Conservation (phyloP, 352 stramenopile species). For the Globisporangium cylindrosporum region DNA sequence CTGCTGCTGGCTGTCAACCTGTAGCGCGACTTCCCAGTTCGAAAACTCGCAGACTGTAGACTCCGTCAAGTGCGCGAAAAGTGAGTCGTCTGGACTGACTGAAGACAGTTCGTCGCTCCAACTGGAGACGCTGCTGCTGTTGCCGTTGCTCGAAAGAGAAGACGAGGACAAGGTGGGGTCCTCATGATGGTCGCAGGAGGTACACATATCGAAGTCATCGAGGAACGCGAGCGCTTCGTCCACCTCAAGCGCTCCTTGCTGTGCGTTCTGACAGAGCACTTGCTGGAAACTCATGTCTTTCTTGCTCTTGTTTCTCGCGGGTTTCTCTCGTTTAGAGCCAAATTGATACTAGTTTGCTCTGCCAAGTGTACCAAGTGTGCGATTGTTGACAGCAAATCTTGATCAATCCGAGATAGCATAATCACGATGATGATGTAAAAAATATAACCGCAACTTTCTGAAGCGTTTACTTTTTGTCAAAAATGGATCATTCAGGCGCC, state of each 20-base stretch:
- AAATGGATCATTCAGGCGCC: too few relatives aligned
- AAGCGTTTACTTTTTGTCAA: too few relatives aligned
- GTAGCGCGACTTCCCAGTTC: background rate
- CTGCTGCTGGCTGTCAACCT: background rate
- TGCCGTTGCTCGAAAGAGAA: background rate
- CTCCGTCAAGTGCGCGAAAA: background rate
- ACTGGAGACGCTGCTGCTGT: background rate
- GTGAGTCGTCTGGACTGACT: background rate
- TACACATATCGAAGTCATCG: conserved; percentile 1
- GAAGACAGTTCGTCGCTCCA: background rate
- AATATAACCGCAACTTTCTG: too few relatives aligned
- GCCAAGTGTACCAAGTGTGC: background rate
- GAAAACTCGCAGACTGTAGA: background rate
- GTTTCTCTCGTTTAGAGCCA: background rate
- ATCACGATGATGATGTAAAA: background rate
- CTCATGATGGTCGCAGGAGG: background rate
- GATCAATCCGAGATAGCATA: background rate
- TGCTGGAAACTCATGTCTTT: background rate
- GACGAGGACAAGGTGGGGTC: background rate
- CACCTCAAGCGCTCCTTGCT: background rate
- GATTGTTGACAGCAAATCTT: too few relatives aligned
- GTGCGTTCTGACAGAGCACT: background rate
- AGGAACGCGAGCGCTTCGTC: conserved; percentile 8
- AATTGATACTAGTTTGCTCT: background rate
- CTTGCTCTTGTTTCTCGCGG: background rate